Evolutionary conservation across 176 grass and related monocot genomes (phyloP).

Genomic region (Triticum turgidum): DNA sequence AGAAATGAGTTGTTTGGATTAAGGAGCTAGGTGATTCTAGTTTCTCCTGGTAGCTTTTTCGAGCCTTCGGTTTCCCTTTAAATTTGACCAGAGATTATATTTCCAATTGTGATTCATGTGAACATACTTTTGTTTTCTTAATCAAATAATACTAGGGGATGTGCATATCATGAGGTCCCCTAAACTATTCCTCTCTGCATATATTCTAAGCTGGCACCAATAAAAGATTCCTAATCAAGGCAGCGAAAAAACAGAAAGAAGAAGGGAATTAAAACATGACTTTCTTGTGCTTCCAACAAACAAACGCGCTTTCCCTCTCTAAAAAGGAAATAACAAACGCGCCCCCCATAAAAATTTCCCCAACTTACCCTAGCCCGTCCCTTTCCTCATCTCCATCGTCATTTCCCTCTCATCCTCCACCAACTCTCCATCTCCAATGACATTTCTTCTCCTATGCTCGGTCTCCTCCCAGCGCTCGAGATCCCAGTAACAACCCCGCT

Average conservation of each 20-base stretch:
- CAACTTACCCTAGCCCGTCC: background rate
- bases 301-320: too few species aligned
- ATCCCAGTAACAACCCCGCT: background rate
- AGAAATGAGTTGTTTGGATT: background rate
- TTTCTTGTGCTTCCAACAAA: background rate
- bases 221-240: background rate
- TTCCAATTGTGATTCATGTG: background rate
- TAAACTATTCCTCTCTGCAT: background rate
- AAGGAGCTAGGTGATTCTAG: background rate
- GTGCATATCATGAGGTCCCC: background rate
- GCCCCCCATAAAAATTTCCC: background rate
- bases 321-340: too few species aligned
- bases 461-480: background rate
- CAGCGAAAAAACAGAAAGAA: background rate
- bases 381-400: background rate
- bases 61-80: background rate
- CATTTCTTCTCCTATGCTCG: background rate
- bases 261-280: background rate
- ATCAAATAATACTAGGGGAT: background rate
- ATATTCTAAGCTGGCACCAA: background rate
- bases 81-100: background rate
- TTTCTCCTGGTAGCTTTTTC: background rate
- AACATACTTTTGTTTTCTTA: background rate
- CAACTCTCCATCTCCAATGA: background rate
- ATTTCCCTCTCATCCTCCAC: background rate